These are phyloP conservation scores for Haematococcus sp. DNA, from an alignment of 139 green algal species.

Conservation along the genomic window DNA sequence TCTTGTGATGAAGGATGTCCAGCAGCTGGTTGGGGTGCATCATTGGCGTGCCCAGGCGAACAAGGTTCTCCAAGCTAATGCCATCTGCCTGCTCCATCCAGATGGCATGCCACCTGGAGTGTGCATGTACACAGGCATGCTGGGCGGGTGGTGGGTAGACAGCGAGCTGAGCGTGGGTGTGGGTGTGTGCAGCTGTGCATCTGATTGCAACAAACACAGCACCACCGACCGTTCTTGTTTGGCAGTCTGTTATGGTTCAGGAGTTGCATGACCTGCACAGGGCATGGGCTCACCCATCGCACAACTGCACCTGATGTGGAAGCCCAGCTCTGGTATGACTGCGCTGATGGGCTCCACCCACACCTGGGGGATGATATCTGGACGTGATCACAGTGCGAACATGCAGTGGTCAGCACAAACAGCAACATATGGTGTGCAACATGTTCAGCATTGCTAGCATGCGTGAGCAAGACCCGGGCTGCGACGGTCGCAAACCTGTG, in stretches of 20 bases:
- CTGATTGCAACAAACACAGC: too few relatives aligned
- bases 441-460: too few relatives aligned
- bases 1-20: slow-evolving; percentile 33
- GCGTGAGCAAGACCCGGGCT: too few relatives aligned
- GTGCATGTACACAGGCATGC: not conserved
- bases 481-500: slow-evolving; percentile 13
- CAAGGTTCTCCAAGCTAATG: slow-evolving; percentile 44
- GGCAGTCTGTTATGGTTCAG: too few relatives aligned
- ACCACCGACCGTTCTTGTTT: too few relatives aligned
- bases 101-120: slow-evolving; percentile 31
- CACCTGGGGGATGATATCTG: slow-evolving; percentile 43
- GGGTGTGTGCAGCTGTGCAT: too few relatives aligned
- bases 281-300: too few relatives aligned
- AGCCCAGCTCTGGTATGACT: slow-evolving; percentile 36
- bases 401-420: not conserved
- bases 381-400: not conserved
- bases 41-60: slow-evolving; percentile 41
- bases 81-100: slow-evolving; percentile 47
- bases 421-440: too few relatives aligned
- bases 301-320: slow-evolving; percentile 45
- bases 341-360: slow-evolving; percentile 40
- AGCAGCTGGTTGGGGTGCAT: slow-evolving; percentile 40
- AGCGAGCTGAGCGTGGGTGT: too few relatives aligned
- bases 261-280: too few relatives aligned
- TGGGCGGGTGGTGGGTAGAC: too few relatives aligned